A percentile compares a stretch with the other conserved stretches of the same genome.
phyloP scores from a whole-genome alignment of 345 rosid species.

The Eucalyptus curtisii region DNA sequence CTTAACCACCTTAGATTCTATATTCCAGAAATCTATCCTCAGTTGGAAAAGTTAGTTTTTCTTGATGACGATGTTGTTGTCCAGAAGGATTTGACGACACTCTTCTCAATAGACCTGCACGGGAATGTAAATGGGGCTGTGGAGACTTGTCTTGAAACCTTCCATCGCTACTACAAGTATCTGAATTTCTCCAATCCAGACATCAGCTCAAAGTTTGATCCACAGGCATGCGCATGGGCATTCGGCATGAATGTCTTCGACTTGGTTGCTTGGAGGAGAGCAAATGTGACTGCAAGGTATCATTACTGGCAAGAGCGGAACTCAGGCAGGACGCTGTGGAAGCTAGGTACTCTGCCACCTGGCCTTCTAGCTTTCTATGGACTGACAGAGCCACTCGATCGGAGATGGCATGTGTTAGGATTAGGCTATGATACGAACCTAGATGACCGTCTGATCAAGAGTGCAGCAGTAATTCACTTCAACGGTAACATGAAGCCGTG shows the following conservation, averaged over 20 bases:
- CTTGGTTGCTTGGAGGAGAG: slow-evolving; percentile 41
- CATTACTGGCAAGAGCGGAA: slow-evolving; percentile 44
- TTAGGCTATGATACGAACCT: slow-evolving; percentile 42
- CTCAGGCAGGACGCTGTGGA: slow-evolving; percentile 38
- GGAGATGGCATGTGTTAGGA: slow-evolving; percentile 56
- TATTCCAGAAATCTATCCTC: slow-evolving; percentile 40
- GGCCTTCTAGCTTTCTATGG: slow-evolving; percentile 54
- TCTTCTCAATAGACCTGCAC: slow-evolving; percentile 35
- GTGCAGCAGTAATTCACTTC: slow-evolving; percentile 52
- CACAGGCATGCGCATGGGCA: slow-evolving; percentile 59
- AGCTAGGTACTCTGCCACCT: slow-evolving; percentile 48
- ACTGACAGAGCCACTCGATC: slow-evolving; percentile 30
- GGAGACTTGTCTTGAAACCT: slow-evolving; percentile 44
- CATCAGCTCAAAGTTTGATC: slow-evolving; percentile 26
- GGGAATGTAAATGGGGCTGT: slow-evolving; percentile 73
- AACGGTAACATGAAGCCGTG: slow-evolving; percentile 70
- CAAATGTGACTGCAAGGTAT: slow-evolving; percentile 26
- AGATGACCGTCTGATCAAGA: slow-evolving; percentile 16
- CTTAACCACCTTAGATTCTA: slow-evolving; percentile 58
- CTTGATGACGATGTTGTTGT: slow-evolving; percentile 66
- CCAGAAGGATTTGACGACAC: slow-evolving; percentile 39
- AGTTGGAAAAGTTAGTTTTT: slow-evolving; percentile 42
- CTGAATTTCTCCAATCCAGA: slow-evolving; percentile 40
- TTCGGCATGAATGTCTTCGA: slow-evolving; percentile 65
- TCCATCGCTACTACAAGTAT: slow-evolving; percentile 42